Evolutionary conservation across 208 protist genomes (phyloP).

Genomic region (Acanthamoeba healyi): DNA sequence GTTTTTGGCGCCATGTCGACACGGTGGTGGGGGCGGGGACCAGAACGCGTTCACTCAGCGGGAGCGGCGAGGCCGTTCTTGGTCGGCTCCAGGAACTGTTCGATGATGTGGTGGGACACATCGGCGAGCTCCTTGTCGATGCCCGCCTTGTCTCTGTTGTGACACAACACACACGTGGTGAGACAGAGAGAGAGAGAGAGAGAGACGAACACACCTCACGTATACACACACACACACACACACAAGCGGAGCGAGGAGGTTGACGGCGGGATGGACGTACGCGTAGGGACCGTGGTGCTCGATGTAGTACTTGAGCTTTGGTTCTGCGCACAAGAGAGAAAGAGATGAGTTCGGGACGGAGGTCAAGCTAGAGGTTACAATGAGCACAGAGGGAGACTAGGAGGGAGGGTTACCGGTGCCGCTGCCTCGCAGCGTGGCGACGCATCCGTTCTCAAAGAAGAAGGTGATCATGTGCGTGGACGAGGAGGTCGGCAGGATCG

Average conservation of each 20-base stretch:
- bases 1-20: too few species aligned
- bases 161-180: neutral
- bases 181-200: neutral
- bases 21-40: too few species aligned
- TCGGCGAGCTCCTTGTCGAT: neutral
- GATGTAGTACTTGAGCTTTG: constrained; percentile 98
- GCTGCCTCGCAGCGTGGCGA: constrained; percentile 95
- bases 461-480: constrained; percentile 97
- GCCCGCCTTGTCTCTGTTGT: neutral
- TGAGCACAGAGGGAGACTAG: neutral
- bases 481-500: constrained; percentile 88
- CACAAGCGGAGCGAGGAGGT: neutral
- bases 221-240: neutral
- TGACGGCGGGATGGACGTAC: neutral
- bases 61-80: constrained; percentile 20
- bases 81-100: constrained; percentile 3
- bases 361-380: neutral
- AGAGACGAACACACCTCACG: neutral
- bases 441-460: constrained; percentile 94
- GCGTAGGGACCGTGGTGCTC: constrained; percentile 77
- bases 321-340: constrained; percentile 86
- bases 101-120: constrained; percentile 38
- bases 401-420: constrained; percentile 97
- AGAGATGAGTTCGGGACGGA: too few species aligned
- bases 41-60: too few species aligned